phyloP scores from a whole-genome alignment of 2,329 filamentous ascomycete genomes.

The Acarospora socialis region DNA sequence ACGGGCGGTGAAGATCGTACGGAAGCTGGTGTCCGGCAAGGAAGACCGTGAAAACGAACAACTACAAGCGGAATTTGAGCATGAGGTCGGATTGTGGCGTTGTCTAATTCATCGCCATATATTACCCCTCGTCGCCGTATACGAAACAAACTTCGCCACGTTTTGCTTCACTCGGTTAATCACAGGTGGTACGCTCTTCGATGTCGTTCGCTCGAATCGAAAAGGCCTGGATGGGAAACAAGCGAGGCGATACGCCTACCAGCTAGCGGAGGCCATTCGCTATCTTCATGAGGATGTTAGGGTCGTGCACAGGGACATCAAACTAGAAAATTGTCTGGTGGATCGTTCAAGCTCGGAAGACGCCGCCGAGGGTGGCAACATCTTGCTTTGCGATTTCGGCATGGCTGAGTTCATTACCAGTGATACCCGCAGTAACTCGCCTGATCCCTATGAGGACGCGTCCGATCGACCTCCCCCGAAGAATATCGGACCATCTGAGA shows the following conservation, averaged over 20 bases:
- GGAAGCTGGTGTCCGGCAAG: slow-evolving; percentile 40
- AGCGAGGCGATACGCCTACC: slow-evolving; percentile 46
- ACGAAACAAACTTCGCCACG: slow-evolving; percentile 53
- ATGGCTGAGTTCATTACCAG: slow-evolving; percentile 52
- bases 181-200: slow-evolving; percentile 49
- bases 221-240: slow-evolving; percentile 36
- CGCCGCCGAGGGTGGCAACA: slow-evolving; percentile 36
- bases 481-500: slow-evolving; percentile 41
- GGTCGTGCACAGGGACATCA: slow-evolving; percentile 53
- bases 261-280: slow-evolving; percentile 48
- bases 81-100: slow-evolving; percentile 54
- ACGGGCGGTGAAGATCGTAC: slow-evolving; percentile 55
- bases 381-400: slow-evolving; percentile 54
- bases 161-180: slow-evolving; percentile 54
- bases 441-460: slow-evolving; percentile 34
- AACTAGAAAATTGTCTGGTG: slow-evolving; percentile 53
- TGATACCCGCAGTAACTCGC: slow-evolving; percentile 31
- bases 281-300: slow-evolving; percentile 55
- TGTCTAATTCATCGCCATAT: slow-evolving; percentile 49
- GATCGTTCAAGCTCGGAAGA: slow-evolving; percentile 38
- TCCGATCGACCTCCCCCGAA: slow-evolving; percentile 33
- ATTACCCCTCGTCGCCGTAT: slow-evolving; percentile 47
- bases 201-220: slow-evolving; percentile 43
- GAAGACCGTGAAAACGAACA: slow-evolving; percentile 49
- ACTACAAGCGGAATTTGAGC: slow-evolving; percentile 52